Evolutionary conservation across 441 rosid species (phyloP), one percentile per base, ranked within the genome.

Genomic region (Populus hybrid): DNA sequence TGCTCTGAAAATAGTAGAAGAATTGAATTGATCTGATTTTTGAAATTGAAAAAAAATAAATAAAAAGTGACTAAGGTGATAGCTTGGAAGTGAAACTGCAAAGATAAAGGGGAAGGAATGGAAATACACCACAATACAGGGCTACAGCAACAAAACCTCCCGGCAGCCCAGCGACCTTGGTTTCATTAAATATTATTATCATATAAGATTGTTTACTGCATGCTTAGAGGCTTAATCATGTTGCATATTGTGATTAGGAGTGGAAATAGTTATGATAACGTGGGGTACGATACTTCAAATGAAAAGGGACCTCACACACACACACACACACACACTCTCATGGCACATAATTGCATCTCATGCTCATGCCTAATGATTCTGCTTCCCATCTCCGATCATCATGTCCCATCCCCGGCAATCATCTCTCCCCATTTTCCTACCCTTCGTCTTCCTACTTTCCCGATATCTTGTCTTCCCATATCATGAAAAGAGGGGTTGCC

Each of bases 311-410:
- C 50, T 11, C 45, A 3, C 14, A 10, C 45, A 10, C 45, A 38
- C 10, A 38, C 40, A 33, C 36, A 10, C 45, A 10, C 45, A 38
- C 10, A 38, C 79, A 86, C 82, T 83, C 90, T 87, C 83, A 87
- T 84, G 88, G 65, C 71, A 82, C 83, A 90, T 92, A 85, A 92
- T 90, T 87, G 82, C 90, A 79, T 76, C 69, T 81, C 82, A 87
- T 82, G 80, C 83, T 87, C 92, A 92, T 90, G 93, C 97, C 83
- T 87, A 82, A 92, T 92, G 75, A 92, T 90, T 86, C 78, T 87
- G 94, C 88, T 87, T 88, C 92, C 91, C 88, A 80, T 80, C 76
- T 68, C 68, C 28, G 29, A 79, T 79, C 79, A 81, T 78, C 79
- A 78, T 79, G 75, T 72, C 81, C 84, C 79, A 77, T 77, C 79